Base-by-base conservation (phyloP, 163 green algal genomes). In the Scenedesmus sp. region DNA sequence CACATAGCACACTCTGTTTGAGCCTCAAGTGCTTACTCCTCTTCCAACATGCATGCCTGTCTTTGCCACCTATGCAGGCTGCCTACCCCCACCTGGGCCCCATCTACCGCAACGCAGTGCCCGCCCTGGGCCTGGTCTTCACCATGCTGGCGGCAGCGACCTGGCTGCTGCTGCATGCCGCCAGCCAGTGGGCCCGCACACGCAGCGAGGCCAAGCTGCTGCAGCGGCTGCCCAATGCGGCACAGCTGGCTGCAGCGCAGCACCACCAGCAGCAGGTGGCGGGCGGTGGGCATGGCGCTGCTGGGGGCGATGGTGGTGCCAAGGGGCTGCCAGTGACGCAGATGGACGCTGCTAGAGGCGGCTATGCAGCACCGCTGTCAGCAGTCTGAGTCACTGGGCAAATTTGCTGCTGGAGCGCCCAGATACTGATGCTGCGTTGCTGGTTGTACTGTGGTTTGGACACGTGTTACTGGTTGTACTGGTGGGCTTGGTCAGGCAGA, bases 201-300 rank as follows among this genome's bases (percentile, higher is more conserved):
- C 81, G 88, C 61, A 84, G n/a, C 33, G 88, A 92, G 43, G 88
- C 76, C 2, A 88, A 87, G 80, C 80, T 91, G 87, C 59, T 91
- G 78, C 22, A 20, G 53, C 40, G 78, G 40, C 56, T 91, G 51
- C 87, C 78, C 15, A 72, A 37, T 15, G 86, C 70, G 3, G 81
- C 81, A 3, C 49, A 42, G 26, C 65, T 76, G 1, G 65, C 65
- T 4, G 65, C 65, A 76, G 65, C 65, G 12, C 30, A 37, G 65
- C 65, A 76, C 65, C 37, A n/a, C 51, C 56, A 70, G 56, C 56
- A 65, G 13, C 53, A 65, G 13, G 7, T 16, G n/a, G 56, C 56
- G 56, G 56, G 15, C 15, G 56, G 30, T 18, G 30, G 65, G 7
- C 1, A 76, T n/a, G 2, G 30, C 5, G 56, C 56, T 68, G 56